A percentile compares a stretch with the other conserved stretches of the same genome.
Conservation (phyloP, 805 yeast genomes). For the Nakazawaea laoshanensis region DNA sequence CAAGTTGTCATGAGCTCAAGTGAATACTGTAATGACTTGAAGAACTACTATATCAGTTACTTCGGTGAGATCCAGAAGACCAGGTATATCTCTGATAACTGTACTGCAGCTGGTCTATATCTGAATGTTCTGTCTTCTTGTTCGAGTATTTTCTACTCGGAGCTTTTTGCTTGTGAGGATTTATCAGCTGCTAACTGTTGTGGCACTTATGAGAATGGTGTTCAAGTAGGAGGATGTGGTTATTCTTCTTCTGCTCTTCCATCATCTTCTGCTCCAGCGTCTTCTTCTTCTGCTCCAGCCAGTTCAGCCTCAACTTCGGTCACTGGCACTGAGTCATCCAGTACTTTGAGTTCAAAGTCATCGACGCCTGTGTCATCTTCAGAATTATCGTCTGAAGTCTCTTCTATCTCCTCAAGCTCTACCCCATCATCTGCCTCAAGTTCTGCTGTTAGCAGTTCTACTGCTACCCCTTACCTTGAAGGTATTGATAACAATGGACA, state of each 20-base stretch:
- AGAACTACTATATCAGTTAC: neutral
- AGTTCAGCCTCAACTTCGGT: too few relatives aligned
- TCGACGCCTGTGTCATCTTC: too few relatives aligned
- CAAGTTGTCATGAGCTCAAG: neutral
- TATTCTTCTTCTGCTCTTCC: constrained; percentile 3
- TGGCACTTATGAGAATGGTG: too few relatives aligned
- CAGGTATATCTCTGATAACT: constrained; percentile 1
- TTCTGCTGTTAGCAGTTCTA: constrained; percentile 1
- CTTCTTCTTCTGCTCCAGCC: constrained; percentile 1
- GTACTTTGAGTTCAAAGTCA: too few relatives aligned
- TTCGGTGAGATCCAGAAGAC: neutral
- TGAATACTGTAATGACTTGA: neutral
- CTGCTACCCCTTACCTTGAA: constrained; percentile 6
- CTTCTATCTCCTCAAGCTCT: constrained; percentile 13
- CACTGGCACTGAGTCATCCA: too few relatives aligned
- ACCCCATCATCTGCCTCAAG: neutral
- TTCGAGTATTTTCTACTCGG: too few relatives aligned
- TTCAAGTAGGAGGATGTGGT: too few relatives aligned
- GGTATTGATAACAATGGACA: constrained; percentile 4
- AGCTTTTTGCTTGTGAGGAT: too few relatives aligned
- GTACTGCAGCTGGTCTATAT: neutral
- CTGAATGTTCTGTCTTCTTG: neutral
- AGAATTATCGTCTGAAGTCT: too few relatives aligned
- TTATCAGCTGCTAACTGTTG: too few relatives aligned
- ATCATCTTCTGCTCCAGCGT: neutral